Conservation (phyloP, 768 basidiomycete genomes). For the Kwoniella shandongensis region DNA sequence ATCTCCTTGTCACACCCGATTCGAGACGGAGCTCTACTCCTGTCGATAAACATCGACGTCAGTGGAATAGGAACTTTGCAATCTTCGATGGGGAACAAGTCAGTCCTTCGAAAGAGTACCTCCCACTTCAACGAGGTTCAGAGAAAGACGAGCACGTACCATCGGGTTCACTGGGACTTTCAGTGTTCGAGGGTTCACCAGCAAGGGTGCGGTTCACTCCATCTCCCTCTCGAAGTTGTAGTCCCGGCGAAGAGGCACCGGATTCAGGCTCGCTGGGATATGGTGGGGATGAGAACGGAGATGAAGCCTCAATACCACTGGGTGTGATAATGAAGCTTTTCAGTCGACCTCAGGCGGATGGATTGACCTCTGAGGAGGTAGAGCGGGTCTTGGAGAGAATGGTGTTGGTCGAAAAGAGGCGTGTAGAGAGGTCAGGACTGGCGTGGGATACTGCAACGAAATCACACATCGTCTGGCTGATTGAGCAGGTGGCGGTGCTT, state of each 20-base stretch:
- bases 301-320: not conserved
- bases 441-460: slow-evolving; percentile 14
- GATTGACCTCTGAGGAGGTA: slow-evolving; percentile 2
- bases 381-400: slow-evolving; percentile 6
- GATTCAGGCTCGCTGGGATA: not conserved
- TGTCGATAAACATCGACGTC: slow-evolving; percentile 10
- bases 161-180: not conserved
- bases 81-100: slow-evolving; percentile 24
- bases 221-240: not conserved
- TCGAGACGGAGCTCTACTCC: not conserved
- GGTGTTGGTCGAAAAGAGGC: slow-evolving; percentile 3
- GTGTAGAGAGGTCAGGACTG: not conserved
- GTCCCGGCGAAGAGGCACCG: not conserved
- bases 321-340: not conserved
- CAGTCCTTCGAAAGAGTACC: slow-evolving; percentile 1
- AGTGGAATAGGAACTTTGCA: slow-evolving; percentile 16
- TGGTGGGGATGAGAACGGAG: not conserved
- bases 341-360: not conserved
- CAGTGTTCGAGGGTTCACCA: not conserved
- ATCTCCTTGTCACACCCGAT: slow-evolving; percentile 1
- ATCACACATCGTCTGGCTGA: slow-evolving; percentile 18
- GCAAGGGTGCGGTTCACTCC: not conserved
- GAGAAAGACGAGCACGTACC: slow-evolving; percentile 2
- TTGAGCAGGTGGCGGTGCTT: slow-evolving; percentile 19
- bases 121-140: not conserved